phyloP scores from a whole-genome alignment of 2,329 filamentous ascomycete genomes.

The Arthrobotrys musiformis region DNA sequence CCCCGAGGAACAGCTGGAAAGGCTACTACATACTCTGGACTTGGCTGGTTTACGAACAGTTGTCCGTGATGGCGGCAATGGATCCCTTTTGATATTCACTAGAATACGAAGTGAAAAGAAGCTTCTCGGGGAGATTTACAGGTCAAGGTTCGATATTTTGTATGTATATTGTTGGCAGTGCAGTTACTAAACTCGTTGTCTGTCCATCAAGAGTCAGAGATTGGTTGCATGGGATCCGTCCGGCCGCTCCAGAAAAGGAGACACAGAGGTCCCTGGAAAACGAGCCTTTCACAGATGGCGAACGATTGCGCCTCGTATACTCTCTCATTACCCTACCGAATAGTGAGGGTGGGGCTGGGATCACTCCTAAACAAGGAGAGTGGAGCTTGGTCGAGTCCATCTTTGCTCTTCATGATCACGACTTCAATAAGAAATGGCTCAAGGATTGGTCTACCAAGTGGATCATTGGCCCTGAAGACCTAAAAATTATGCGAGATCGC shows the following conservation, averaged over 20 bases:
- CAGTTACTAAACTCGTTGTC: not conserved
- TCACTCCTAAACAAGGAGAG: slow-evolving; percentile 74
- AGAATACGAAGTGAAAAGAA: slow-evolving; percentile 79
- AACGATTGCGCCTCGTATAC: slow-evolving; percentile 87
- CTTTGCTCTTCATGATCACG: slow-evolving; percentile 81
- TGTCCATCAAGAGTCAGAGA: slow-evolving; percentile 75
- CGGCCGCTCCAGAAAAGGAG: slow-evolving; percentile 79
- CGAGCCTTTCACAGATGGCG: slow-evolving; percentile 85
- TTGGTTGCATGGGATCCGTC: slow-evolving; percentile 89
- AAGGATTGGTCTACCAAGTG: slow-evolving; percentile 79
- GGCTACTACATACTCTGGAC: slow-evolving; percentile 79
- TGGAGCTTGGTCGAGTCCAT: slow-evolving; percentile 79
- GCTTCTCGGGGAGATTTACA: slow-evolving; percentile 82
- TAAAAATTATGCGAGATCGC: slow-evolving; percentile 79
- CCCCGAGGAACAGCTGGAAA: slow-evolving; percentile 79
- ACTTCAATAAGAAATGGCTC: slow-evolving; percentile 80
- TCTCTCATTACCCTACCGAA: slow-evolving; percentile 80
- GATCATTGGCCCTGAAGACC: slow-evolving; percentile 72
- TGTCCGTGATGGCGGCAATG: slow-evolving; percentile 80
- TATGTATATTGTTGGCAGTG: not conserved
- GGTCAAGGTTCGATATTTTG: slow-evolving; percentile 69
- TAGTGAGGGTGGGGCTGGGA: slow-evolving; percentile 80
- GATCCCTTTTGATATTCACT: slow-evolving; percentile 83
- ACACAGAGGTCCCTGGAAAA: slow-evolving; percentile 74
- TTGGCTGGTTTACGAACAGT: slow-evolving; percentile 85